Evolutionary conservation across 2,329 filamentous ascomycete genomes (phyloP).

Genomic region (Catunica adiposa): DNA sequence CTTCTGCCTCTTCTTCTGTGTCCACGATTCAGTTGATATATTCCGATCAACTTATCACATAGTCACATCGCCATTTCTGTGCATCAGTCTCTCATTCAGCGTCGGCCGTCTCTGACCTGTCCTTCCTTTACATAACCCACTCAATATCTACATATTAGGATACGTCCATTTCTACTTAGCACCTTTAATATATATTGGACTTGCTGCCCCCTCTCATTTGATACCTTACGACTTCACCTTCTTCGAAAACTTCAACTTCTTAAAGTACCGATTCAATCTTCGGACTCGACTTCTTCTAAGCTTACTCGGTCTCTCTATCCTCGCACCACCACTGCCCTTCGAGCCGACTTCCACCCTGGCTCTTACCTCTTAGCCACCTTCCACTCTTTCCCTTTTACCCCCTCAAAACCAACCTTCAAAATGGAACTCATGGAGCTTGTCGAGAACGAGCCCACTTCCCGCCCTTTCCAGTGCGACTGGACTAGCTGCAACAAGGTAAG

Average conservation of each 20-base stretch:
- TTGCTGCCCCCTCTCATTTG: not conserved
- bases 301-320: too few relatives aligned
- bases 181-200: conserved; percentile 1
- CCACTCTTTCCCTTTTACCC: not conserved
- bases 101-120: not conserved
- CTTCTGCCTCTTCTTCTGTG: conserved; percentile 3
- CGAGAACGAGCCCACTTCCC: conserved; percentile 44
- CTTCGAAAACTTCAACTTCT: not conserved
- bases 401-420: conserved; percentile 12
- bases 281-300: too few relatives aligned
- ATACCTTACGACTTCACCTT: not conserved
- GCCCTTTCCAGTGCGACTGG: conserved; percentile 50
- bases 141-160: conserved; percentile 3
- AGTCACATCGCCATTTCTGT: not conserved
- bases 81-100: conserved; percentile 5
- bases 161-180: not conserved
- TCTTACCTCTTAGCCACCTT: not conserved
- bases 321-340: not conserved
- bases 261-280: not conserved
- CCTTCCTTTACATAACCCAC: conserved; percentile 4
- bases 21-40: conserved; percentile 1
- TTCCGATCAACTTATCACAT: conserved; percentile 5
- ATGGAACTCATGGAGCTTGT: conserved; percentile 52
- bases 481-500: conserved; percentile 43
- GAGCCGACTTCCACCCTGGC: not conserved